Conservation (phyloP, 2,329 filamentous ascomycete species). For the Dothideomycetes sp. region DNA sequence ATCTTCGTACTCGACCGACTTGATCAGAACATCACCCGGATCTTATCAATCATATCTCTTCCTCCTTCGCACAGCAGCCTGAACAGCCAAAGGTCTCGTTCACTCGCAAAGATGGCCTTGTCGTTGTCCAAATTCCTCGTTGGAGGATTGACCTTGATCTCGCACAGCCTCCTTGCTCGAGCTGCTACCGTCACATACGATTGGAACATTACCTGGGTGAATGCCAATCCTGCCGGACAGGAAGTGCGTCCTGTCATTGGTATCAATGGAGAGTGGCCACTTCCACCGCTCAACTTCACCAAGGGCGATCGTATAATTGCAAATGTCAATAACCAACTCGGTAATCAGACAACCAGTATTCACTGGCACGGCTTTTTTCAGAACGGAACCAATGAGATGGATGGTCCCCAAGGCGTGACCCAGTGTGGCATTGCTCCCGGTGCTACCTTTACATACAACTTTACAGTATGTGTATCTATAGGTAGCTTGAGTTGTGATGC, state of each 20-base stretch:
- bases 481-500: too few species aligned
- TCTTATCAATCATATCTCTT: slow-evolving; percentile 14
- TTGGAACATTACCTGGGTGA: slow-evolving; percentile 45
- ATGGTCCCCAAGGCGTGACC: slow-evolving; percentile 57
- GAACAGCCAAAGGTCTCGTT: not conserved
- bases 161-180: slow-evolving; percentile 10
- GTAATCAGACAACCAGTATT: slow-evolving; percentile 53
- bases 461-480: slow-evolving; percentile 39
- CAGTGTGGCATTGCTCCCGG: slow-evolving; percentile 58
- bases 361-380: slow-evolving; percentile 74
- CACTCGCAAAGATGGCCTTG: slow-evolving; percentile 26
- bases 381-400: slow-evolving; percentile 64
- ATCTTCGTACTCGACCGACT: too few species aligned
- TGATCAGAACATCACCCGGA: too few species aligned
- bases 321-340: slow-evolving; percentile 55
- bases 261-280: slow-evolving; percentile 64
- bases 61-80: not conserved
- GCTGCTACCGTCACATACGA: slow-evolving; percentile 33
- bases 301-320: slow-evolving; percentile 63
- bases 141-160: slow-evolving; percentile 19
- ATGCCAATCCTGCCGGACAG: slow-evolving; percentile 44
- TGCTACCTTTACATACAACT: slow-evolving; percentile 54
- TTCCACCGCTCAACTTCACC: slow-evolving; percentile 61
- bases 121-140: slow-evolving; percentile 33
- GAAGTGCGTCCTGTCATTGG: slow-evolving; percentile 45